These are phyloP conservation scores for Talaromyces marneffei DNA, from an alignment of 2,329 filamentous ascomycete genomes.

Conservation along the genomic window DNA sequence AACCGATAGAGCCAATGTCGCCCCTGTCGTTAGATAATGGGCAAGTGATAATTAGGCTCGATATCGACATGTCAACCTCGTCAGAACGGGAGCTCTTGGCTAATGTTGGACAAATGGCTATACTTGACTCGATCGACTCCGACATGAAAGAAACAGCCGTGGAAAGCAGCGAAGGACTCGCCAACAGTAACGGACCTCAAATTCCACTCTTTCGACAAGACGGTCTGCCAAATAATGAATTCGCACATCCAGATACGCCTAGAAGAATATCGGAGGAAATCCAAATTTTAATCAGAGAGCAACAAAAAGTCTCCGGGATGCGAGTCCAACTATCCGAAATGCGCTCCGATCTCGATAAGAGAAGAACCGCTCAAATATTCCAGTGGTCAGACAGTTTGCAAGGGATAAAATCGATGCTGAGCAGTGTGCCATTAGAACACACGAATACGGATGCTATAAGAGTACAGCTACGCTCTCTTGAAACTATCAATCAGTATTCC, in stretches of 20 bases:
- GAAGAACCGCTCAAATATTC: neutral
- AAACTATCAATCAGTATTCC: constrained; percentile 12
- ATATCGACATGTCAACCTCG: neutral
- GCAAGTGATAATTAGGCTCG: neutral
- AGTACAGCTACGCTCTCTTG: constrained; percentile 19
- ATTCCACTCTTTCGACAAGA: neutral
- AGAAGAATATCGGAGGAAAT: neutral
- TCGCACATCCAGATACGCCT: neutral
- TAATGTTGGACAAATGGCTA: neutral
- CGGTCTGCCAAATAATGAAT: neutral
- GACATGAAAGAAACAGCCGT: neutral
- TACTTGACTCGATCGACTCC: neutral
- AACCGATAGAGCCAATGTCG: neutral
- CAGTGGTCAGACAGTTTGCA: neutral
- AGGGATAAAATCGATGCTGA: neutral
- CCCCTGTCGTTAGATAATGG: neutral
- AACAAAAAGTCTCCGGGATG: constrained; percentile 7
- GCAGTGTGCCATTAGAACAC: neutral
- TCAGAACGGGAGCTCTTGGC: neutral
- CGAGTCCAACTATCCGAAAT: constrained; percentile 1
- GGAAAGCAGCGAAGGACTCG: neutral
- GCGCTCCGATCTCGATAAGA: neutral
- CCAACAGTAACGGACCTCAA: constrained; percentile 2
- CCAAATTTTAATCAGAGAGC: neutral
- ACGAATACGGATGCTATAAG: constrained; percentile 7